Base-by-base conservation (phyloP, 441 rosid genomes). In the Pelargonium australe region DNA sequence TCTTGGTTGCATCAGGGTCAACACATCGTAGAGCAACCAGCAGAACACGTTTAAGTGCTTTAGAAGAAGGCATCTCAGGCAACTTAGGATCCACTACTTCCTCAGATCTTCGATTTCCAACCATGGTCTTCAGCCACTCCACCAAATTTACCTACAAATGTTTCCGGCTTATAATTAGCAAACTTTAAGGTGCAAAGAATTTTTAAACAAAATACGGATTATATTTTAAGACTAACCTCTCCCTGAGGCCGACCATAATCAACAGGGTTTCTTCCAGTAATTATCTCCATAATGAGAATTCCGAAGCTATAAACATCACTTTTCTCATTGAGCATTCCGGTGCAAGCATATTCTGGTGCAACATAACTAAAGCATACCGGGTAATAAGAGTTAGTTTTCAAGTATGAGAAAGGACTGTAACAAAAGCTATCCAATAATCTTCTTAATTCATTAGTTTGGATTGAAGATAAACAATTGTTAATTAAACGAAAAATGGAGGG, bases 261-360 rank as follows among this genome's bases (percentile, higher is more conserved):
- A 6, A 91, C 97, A 2, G 99, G 99, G 61, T 73, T 87, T 87
- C 95, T 81, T 68, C 99, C 99, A 0, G 97, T 77, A 62, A 94
- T 88, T 66, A 89, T 78, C 84, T 91, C 99, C 99, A 94, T 94
- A 43, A 88, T 84, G 60, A 94, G 87, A 67, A 94, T 83, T 60
- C 99, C 99, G 9, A 94, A 91, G 78, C 99, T 94, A 77, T 94
- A 94, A 40, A 89, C 75, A 73, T 94, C 99, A 70, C 99, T 94
- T 73, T 89, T 94, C 79, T 94, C 99, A 37, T 84, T 94, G 73
- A 94, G 80, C 99, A 89, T 88, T 73, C 99, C 99, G 0, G 99
- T 94, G 81, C 96, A 94, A 76, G 99, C 99, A 85, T 94, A 94
- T 70, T 94, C 99, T 6, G 99, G 97, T 8, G 97, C 99, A 25